Base-by-base conservation (phyloP, 2,329 filamentous ascomycete species). In the Cladorrhinum sp. region DNA sequence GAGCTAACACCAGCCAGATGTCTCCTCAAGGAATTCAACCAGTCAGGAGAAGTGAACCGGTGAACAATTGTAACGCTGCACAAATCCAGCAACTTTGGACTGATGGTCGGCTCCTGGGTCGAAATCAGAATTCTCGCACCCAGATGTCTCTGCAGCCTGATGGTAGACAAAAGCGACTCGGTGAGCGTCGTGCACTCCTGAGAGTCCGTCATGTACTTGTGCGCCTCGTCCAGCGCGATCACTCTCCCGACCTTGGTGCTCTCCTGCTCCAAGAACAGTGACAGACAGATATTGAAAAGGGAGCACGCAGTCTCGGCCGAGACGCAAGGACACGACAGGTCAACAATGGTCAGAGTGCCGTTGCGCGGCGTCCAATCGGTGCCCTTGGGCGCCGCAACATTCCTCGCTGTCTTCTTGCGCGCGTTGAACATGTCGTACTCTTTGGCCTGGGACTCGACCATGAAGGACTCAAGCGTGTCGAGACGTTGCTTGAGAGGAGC, bases 21-120 rank as follows among this genome's bases (percentile, higher is more conserved):
- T 28, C 60, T 66, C 33, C 65, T 64, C 8, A 74, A 66, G 12
- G 68, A 62, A 2, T 55, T 62, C 18, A 74, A 66, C 72, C 72
- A 74, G 54, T 73, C 71, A 0, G 73, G 73, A 18, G 71, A 74
- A 0, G 53, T 85, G 71, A 93, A 93, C 0, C 87, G 81, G 68
- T 93, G 89, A 0, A 92, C 85, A 16, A 92, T 79, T 0, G 85
- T 89, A n/a, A 90, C 75, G 1, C 84, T 86, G 71, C 87, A 92
- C 0, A 94, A 76, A 57, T 91, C 88, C 0, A 94, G 79, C 0
- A 95, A 79, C 16, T 81, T 79, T 0, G 86, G 84, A 0, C 86
- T 87, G 3, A 93, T 80, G 0, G 88, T 91, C 0, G 90, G 90
- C 67, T 94, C 90, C 69, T 95, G 89, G 0, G 90, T 94, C 0